phyloP scores from a whole-genome alignment of 2,329 filamentous ascomycete genomes.

The Paramyrothecium roridum region DNA sequence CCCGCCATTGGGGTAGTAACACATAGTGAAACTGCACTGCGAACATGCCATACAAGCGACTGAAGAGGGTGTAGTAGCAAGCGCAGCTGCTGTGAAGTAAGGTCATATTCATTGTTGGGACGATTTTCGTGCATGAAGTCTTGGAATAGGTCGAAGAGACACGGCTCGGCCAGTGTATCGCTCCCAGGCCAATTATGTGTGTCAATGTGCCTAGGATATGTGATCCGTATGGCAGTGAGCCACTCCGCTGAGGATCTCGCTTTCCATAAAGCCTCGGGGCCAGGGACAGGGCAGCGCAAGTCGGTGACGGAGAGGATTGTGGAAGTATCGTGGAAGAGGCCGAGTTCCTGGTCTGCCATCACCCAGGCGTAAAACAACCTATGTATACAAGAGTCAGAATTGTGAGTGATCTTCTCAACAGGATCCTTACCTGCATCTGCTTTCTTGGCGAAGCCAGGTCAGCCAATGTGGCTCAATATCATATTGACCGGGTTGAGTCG shows the following conservation, averaged over 20 bases:
- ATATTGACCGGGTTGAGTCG: background rate
- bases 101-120: background rate
- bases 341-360: slow-evolving; percentile 70
- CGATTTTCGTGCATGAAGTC: background rate
- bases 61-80: background rate
- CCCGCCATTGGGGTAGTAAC: slow-evolving; percentile 30
- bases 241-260: background rate
- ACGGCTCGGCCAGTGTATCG: slow-evolving; percentile 59
- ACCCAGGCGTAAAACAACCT: slow-evolving; percentile 74
- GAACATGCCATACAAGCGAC: background rate
- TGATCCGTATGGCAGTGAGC: background rate
- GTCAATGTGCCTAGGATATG: background rate
- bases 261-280: slow-evolving; percentile 57
- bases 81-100: background rate
- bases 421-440: background rate
- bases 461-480: background rate
- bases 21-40: slow-evolving; percentile 39
- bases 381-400: background rate
- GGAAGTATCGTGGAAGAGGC: slow-evolving; percentile 61
- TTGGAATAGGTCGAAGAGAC: slow-evolving; percentile 23
- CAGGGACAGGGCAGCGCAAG: slow-evolving; percentile 61
- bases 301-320: slow-evolving; percentile 64
- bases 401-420: background rate
- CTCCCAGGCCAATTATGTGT: background rate
- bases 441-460: background rate